phyloP scores from a whole-genome alignment of 805 yeast species.

The Cyberlindnera mississippiensis region DNA sequence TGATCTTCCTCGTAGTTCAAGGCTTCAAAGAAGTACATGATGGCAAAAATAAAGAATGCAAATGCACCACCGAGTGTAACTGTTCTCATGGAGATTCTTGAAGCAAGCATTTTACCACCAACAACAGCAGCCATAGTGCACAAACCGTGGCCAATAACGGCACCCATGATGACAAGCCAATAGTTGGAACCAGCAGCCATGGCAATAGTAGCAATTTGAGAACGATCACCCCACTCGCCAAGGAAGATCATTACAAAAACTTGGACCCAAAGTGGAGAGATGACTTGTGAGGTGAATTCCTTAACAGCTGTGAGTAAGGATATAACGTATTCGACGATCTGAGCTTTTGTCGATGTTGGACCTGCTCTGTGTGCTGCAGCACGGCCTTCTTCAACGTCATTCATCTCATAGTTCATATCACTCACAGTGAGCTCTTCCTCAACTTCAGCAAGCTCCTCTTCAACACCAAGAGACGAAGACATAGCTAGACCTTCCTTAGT shows the following conservation, averaged over 20 bases:
- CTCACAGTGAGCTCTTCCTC: conserved; percentile 82
- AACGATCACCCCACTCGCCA: conserved; percentile 99
- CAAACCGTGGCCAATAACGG: conserved; percentile 80
- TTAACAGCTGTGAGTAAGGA: conserved; percentile 15
- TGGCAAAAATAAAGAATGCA: conserved; percentile 79
- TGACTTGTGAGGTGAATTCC: conserved; percentile 30
- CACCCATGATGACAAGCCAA: conserved; percentile 86
- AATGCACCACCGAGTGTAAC: conserved; percentile 89
- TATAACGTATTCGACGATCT: background rate
- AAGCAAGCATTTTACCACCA: conserved; percentile 89
- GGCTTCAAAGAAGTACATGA: conserved; percentile 76
- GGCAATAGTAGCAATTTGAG: conserved; percentile 96
- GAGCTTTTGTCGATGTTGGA: conserved; percentile 5
- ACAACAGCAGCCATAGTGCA: conserved; percentile 90
- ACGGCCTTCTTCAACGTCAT: conserved; percentile 49
- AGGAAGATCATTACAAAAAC: conserved; percentile 93
- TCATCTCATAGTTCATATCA: conserved; percentile 47
- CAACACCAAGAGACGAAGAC: conserved; percentile 82
- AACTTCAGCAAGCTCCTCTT: conserved; percentile 94
- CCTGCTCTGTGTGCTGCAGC: background rate
- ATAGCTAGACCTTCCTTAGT: conserved; percentile 77
- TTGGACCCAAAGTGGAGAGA: conserved; percentile 91
- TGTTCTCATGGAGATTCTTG: conserved; percentile 84
- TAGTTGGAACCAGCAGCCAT: conserved; percentile 97
- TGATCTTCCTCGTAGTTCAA: conserved; percentile 11